These are phyloP conservation scores for Zymoseptoria ardabiliae DNA, from an alignment of 2,329 filamentous ascomycete genomes.

Conservation along the genomic window DNA sequence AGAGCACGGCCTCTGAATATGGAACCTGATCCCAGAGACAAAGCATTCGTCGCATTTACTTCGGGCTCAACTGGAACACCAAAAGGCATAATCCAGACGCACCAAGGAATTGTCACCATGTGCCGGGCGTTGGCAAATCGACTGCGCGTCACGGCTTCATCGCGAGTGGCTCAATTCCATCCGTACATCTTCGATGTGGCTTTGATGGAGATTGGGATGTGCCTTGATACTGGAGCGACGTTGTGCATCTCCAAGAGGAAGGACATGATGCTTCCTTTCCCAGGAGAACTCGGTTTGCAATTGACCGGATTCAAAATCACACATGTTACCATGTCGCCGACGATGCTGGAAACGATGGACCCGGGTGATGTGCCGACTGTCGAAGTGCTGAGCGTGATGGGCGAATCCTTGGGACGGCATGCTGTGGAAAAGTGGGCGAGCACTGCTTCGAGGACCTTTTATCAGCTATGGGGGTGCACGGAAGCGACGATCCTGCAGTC, in stretches of 20 bases:
- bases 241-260: not conserved
- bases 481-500: slow-evolving; percentile 2
- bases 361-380: not conserved
- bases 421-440: not conserved
- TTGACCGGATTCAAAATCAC: not conserved
- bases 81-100: slow-evolving; percentile 5
- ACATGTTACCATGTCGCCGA: slow-evolving; percentile 1
- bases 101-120: not conserved
- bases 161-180: slow-evolving; percentile 1
- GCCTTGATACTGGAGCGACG: not conserved
- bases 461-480: slow-evolving; percentile 1
- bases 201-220: slow-evolving; percentile 4
- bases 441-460: not conserved
- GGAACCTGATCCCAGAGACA: not conserved
- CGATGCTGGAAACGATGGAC: not conserved
- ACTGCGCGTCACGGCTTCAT: not conserved
- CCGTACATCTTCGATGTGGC: slow-evolving; percentile 4
- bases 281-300: not conserved
- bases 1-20: not conserved
- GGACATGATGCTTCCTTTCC: not conserved
- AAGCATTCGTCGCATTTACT: slow-evolving; percentile 5
- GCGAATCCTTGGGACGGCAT: not conserved
- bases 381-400: slow-evolving; percentile 1
- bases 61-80: slow-evolving; percentile 7
- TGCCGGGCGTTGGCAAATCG: not conserved